Base-by-base conservation (phyloP, 768 basidiomycete genomes). In the Pleurotus sapidus region DNA sequence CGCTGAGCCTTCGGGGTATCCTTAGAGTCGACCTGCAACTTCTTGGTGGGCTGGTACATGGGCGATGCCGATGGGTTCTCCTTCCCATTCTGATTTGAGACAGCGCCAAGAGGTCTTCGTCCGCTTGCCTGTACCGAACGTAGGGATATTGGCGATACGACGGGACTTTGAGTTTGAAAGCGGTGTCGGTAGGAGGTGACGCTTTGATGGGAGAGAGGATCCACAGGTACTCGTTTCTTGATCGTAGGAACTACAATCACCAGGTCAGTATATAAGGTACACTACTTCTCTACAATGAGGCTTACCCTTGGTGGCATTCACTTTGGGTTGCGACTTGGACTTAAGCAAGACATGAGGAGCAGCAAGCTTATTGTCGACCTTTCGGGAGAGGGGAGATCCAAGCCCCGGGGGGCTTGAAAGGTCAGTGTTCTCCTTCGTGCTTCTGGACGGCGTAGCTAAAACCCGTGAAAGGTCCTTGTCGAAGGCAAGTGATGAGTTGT, bases 201-300 rank as follows among this genome's bases (percentile, higher is more conserved):
- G 74, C 80, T 63, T 80, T 79, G 69, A 83, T 77, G 3, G 82
- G 80, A 2, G 81, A 79, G 24, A 83, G 69, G 57, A n/a, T 79
- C 78, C 25, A 64, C 62, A 11, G 68, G 69, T 9, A 61, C 67
- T 20, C 77, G 77, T 60, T 76, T 81, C 57, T 74, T 70, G 72
- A 66, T 56, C 70, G 65, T 66, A 59, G 62, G 57, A 61, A 58
- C 38, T 50, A 40, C 24, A 15, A 20, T 17, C 14, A 20, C 25
- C 57, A 51, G 5, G 42, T 57, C 55, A 46, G 3, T 18, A 39
- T 56, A 23, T 39, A 40, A 24, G 42, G 42, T 30, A 34, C 15
- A 42, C 40, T 54, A 45, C 48, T 12, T 40, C 38, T 39, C 25
- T 46, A n/a, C n/a, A 34, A 34, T 46, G 46, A 49, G 30, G 65